A percentile compares a stretch with the other conserved stretches of the same genome.
These are phyloP conservation scores for Panellus pusillus DNA, from an alignment of 768 basidiomycete genomes.

Conservation along the genomic window DNA sequence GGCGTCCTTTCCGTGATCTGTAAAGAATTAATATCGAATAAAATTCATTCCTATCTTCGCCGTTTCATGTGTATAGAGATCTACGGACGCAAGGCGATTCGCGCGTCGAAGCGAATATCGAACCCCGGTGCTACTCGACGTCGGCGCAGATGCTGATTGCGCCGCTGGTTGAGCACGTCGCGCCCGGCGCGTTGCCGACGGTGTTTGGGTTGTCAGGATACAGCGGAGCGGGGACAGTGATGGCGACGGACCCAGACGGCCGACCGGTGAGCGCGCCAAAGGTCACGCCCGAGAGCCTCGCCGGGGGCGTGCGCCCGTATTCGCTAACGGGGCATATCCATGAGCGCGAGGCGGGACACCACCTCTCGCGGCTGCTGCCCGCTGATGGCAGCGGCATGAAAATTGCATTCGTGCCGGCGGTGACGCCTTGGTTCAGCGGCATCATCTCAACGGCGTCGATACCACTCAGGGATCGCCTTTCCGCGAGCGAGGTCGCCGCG, in stretches of 20 bases:
- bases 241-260: conserved; percentile 66
- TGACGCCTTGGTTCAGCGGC: conserved; percentile 95
- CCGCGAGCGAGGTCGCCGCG: conserved; percentile 68
- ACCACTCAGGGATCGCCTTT: conserved; percentile 66
- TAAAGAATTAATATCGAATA: conserved; percentile 38
- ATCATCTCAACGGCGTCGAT: conserved; percentile 87
- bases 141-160: conserved; percentile 90
- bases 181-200: conserved; percentile 64
- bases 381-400: conserved; percentile 39
- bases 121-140: conserved; percentile 98
- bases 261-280: conserved; percentile 79
- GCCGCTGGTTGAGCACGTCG: conserved; percentile 76
- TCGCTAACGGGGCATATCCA: conserved; percentile 96
- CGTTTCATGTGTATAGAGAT: conserved; percentile 58
- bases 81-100: conserved; percentile 73
- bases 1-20: conserved; percentile 44
- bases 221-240: conserved; percentile 90
- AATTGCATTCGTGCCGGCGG: conserved; percentile 83
- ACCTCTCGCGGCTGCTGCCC: conserved; percentile 66
- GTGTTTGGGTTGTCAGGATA: conserved; percentile 94
- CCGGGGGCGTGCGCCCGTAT: conserved; percentile 80
- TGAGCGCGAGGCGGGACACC: conserved; percentile 90
- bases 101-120: conserved; percentile 79
- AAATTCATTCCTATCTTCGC: conserved; percentile 31
- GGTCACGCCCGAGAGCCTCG: conserved; percentile 72